Percentiles rank a stretch among this genome's conserved stretches.
These are phyloP conservation scores for Zygoascus meyerae DNA, from an alignment of 1,139 yeast species.

Conservation along the genomic window DNA sequence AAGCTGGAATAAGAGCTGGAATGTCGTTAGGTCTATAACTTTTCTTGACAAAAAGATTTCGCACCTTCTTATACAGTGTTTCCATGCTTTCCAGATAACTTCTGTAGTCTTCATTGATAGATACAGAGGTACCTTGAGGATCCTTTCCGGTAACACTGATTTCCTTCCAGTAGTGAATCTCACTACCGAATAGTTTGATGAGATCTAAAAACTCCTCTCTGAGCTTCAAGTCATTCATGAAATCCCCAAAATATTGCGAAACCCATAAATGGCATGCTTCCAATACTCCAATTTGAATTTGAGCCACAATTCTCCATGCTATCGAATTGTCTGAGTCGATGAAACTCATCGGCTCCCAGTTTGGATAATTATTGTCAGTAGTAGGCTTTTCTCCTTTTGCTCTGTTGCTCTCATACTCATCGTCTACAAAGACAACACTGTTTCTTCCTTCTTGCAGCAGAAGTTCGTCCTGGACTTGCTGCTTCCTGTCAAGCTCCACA, in stretches of 20 bases:
- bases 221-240: constrained; percentile 61
- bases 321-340: constrained; percentile 30
- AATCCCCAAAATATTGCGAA: constrained; percentile 67
- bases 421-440: neutral
- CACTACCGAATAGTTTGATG: constrained; percentile 63
- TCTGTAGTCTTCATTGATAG: constrained; percentile 32
- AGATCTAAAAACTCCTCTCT: constrained; percentile 60
- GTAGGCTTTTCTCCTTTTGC: constrained; percentile 9
- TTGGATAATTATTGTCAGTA: constrained; percentile 33
- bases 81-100: constrained; percentile 39
- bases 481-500: constrained; percentile 20
- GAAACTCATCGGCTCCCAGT: constrained; percentile 33
- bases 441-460: constrained; percentile 37
- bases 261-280: constrained; percentile 72
- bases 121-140: constrained; percentile 20
- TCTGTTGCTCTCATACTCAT: neutral
- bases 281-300: constrained; percentile 75
- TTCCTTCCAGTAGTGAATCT: constrained; percentile 58
- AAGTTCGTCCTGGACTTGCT: constrained; percentile 40
- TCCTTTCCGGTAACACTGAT: constrained; percentile 10
- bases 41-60: constrained; percentile 70
- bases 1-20: constrained; percentile 24
- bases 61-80: constrained; percentile 57
- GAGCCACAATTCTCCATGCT: constrained; percentile 55
- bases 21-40: constrained; percentile 64